Conservation (phyloP, 441 rosid species). For the Gossypium davidsonii region DNA sequence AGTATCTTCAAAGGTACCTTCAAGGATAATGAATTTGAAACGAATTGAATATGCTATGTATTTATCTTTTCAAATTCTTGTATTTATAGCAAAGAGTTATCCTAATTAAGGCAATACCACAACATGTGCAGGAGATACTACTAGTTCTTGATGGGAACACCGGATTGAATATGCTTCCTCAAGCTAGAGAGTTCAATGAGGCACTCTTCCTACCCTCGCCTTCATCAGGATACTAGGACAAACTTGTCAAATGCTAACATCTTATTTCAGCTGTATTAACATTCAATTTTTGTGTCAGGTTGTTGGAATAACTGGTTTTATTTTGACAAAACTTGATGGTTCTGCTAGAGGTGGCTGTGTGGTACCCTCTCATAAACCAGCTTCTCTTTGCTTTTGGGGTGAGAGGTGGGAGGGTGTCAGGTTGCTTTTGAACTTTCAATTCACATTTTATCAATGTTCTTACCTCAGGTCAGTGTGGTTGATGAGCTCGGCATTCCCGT, state of each 20-base stretch:
- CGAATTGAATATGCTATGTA: not conserved
- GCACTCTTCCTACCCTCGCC: conserved; percentile 30
- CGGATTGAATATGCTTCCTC: conserved; percentile 93
- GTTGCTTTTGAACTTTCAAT: not conserved
- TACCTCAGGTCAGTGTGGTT: conserved; percentile 73
- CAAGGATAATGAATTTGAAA: not conserved
- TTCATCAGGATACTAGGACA: not conserved
- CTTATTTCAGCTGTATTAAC: not conserved
- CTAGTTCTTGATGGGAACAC: conserved; percentile 90
- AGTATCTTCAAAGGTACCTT: not conserved
- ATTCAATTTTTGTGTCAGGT: conserved; percentile 34
- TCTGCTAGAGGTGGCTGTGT: conserved; percentile 97
- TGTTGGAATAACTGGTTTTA: conserved; percentile 82
- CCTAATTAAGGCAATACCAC: conserved; percentile 14
- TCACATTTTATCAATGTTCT: not conserved
- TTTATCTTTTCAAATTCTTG: not conserved
- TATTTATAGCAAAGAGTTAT: conserved; percentile 3
- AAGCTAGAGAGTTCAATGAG: conserved; percentile 88
- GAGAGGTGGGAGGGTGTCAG: not conserved
- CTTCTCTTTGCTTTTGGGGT: not conserved
- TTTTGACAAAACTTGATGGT: conserved; percentile 91
- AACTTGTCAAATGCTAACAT: not conserved
- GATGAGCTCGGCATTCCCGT: conserved; percentile 95
- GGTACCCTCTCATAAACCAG: conserved; percentile 34
- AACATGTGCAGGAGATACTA: conserved; percentile 63